Evolutionary conservation across 805 yeast species (phyloP).

Genomic region (Wickerhamiella azymoides): DNA sequence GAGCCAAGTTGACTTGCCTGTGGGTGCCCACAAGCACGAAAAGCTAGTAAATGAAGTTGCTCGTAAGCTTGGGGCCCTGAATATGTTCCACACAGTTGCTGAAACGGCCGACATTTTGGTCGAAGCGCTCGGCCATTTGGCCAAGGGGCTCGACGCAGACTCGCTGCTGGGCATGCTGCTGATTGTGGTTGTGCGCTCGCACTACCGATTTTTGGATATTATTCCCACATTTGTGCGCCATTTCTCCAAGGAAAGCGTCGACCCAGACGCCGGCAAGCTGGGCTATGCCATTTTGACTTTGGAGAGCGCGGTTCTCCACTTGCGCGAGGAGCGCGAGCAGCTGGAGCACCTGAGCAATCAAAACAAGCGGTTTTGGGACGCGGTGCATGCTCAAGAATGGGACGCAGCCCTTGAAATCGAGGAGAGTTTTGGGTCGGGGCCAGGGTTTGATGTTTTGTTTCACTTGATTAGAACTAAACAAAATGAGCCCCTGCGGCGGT

Average conservation of each 20-base stretch:
- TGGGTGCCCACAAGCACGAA: constrained; percentile 20
- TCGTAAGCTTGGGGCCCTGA: constrained; percentile 39
- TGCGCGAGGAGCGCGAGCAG: constrained; percentile 31
- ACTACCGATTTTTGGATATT: constrained; percentile 12
- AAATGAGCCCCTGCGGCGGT: constrained; percentile 29
- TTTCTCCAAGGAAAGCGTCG: constrained; percentile 20
- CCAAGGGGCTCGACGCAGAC: constrained; percentile 54
- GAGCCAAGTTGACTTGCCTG: constrained; percentile 31
- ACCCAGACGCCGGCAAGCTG: constrained; percentile 40
- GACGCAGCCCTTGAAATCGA: background rate
- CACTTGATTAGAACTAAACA: constrained; percentile 42
- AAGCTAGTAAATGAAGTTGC: constrained; percentile 33
- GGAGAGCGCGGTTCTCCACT: constrained; percentile 64
- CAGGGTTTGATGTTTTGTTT: constrained; percentile 31
- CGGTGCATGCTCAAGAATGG: constrained; percentile 26
- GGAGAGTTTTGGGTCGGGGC: background rate
- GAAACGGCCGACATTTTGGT: background rate
- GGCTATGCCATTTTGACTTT: constrained; percentile 74
- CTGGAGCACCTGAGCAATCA: constrained; percentile 31
- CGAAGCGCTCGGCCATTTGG: background rate
- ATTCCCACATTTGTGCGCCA: constrained; percentile 1
- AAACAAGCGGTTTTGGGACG: constrained; percentile 43
- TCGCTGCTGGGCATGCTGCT: constrained; percentile 58
- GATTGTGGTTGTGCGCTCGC: constrained; percentile 53
- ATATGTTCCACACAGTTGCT: constrained; percentile 19